Conservation (phyloP, 257 asterid genomes). For the Vinca minor region DNA sequence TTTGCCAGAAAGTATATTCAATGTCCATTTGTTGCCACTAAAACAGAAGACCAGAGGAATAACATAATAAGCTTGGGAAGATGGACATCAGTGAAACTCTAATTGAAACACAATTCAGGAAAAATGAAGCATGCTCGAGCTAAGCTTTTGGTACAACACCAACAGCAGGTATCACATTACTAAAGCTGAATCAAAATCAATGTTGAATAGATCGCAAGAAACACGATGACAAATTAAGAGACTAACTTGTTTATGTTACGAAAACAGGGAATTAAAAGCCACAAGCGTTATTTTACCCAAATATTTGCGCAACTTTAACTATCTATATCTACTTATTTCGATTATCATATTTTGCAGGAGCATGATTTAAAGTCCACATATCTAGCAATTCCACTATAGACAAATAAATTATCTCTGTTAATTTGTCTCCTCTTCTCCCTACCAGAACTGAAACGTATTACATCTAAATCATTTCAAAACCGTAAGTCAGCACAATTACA, state of each 20-base stretch:
- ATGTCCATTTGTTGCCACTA: slow-evolving; percentile 99
- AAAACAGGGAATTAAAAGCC: no score
- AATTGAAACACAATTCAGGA: background rate
- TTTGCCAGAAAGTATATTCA: slow-evolving; percentile 99
- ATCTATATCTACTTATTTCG: background rate
- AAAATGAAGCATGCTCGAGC: background rate
- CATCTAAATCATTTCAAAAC: background rate
- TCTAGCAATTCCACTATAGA: background rate
- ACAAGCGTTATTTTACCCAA: background rate
- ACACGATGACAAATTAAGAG: background rate
- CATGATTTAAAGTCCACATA: background rate
- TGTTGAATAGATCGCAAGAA: background rate
- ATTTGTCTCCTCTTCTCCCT: background rate
- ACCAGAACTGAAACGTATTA: background rate
- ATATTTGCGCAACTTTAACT: background rate
- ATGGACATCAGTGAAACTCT: background rate
- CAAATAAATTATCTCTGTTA: background rate
- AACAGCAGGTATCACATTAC: background rate
- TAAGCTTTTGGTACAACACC: background rate
- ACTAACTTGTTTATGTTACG: background rate
- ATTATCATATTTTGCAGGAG: background rate
- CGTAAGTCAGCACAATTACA: background rate
- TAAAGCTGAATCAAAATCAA: background rate
- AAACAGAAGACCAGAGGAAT: slow-evolving; percentile 10
- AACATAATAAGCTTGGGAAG: background rate